Percentiles rank a stretch among this genome's conserved stretches.
Evolutionary conservation across 306 rosid genomes (phyloP).

Genomic region (Argentina anserina): DNA sequence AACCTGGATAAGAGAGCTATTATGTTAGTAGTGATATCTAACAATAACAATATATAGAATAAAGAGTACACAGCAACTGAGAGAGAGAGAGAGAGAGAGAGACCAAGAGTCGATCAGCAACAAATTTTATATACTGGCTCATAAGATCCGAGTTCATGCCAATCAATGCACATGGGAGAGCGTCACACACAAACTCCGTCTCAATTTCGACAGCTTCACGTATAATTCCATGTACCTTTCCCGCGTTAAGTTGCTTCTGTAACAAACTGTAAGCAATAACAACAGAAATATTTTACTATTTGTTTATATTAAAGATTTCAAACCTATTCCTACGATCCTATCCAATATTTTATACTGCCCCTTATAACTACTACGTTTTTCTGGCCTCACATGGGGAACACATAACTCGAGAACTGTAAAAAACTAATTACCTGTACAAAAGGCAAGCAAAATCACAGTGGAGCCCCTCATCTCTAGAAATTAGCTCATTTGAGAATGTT

Average conservation of each 20-base stretch:
- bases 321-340: neutral
- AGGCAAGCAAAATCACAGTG: constrained; percentile 97
- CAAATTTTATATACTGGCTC: constrained; percentile 89
- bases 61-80: neutral
- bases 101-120: constrained; percentile 89
- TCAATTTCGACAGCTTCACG: constrained; percentile 78
- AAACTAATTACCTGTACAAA: constrained; percentile 55
- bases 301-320: neutral
- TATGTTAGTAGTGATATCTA: neutral
- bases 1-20: constrained; percentile 36
- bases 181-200: constrained; percentile 73
- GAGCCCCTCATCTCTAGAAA: constrained; percentile 96
- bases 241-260: constrained; percentile 43
- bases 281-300: neutral
- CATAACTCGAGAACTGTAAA: neutral
- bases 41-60: neutral
- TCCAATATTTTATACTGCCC: neutral
- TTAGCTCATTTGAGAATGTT: constrained; percentile 87
- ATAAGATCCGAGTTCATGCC: constrained; percentile 90
- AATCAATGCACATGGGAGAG: constrained; percentile 85
- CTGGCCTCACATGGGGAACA: constrained; percentile 15
- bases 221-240: constrained; percentile 47
- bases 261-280: constrained; percentile 46
- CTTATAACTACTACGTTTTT: neutral
- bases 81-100: neutral